Evolutionary conservation across 2,329 filamentous ascomycete genomes (phyloP), one percentile per base, ranked within the genome.

Genomic region (Phaeosphaeriaceae sp.): DNA sequence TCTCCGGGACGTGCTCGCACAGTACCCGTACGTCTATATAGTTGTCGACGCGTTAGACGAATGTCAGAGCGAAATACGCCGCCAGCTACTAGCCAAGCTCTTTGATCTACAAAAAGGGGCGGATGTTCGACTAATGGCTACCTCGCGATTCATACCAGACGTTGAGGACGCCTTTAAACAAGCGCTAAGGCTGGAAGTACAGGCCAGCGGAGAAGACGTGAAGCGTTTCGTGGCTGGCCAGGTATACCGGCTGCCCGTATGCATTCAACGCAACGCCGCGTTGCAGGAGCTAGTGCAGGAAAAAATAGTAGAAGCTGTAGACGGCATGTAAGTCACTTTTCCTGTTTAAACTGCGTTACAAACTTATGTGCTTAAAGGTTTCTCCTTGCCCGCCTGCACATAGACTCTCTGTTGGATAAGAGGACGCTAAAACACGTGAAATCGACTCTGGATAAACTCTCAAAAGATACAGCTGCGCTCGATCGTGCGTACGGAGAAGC

Each of bases 21-120:
- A 48, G 4, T 60, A 47, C 12, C 26, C 47, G 6, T 18, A 12
- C 12, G 39, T 52, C 1, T 50, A 49, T 20, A 50, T 74, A 21
- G 55, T 66, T 1, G 30, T 74, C 4, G 71, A 74, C 54, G 72
- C 66, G 15, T 48, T 74, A 18, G 69, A 74, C 34, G 70, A 74
- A 46, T 71, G 64, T 52, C 54, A 49, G 8, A 50, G 66, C 34
- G 41, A 50, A 9, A 32, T 43, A 35, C 49, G 54, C 1, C 30
- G 23, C 6, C 23, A 26, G 23, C 23, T 26, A 26, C 6, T 26
- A 33, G 34, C 12, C 12, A n/a, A 49, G 21, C 32, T 57, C 8
- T 26, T 56, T 8, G 9, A 23, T 3, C 28, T 63, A 11, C 50
- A 55, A 11, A 15, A 11, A 16, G n/a, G 11, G 21, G 18, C 8